Evolutionary conservation across 2,329 filamentous ascomycete genomes (phyloP).

Genomic region (Fusarium nodosum): DNA sequence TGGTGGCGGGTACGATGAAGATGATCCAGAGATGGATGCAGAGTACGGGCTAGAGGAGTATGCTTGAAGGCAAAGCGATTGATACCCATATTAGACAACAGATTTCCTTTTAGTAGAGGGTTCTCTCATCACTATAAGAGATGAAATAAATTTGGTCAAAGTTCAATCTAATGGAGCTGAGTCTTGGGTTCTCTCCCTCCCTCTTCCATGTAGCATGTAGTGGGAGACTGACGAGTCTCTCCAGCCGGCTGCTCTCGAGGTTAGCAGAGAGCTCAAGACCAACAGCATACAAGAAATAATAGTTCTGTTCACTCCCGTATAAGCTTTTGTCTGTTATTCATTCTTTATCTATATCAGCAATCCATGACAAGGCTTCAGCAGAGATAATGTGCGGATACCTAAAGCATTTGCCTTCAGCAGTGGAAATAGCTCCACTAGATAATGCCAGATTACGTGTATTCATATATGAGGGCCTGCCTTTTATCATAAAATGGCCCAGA

Average conservation of each 20-base stretch:
- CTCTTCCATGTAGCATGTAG: background rate
- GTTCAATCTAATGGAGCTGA: background rate
- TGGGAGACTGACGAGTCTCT: background rate
- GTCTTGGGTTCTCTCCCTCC: no score
- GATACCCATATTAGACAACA: constrained; percentile 39
- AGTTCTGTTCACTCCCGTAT: no score
- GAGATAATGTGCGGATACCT: no score
- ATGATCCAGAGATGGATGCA: constrained; percentile 57
- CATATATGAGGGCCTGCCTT: no score
- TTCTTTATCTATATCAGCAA: no score
- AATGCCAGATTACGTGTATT: no score
- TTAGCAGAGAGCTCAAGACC: background rate
- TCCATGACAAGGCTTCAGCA: no score
- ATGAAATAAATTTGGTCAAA: background rate
- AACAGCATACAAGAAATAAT: background rate
- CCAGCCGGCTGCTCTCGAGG: background rate
- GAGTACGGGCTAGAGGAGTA: constrained; percentile 54
- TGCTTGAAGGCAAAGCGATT: constrained; percentile 33
- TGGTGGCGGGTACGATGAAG: constrained; percentile 55
- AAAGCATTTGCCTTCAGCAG: no score
- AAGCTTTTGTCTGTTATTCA: no score
- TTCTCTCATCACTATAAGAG: background rate
- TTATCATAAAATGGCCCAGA: no score
- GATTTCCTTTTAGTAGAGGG: background rate
- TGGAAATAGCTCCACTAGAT: no score